Evolutionary conservation across 306 rosid genomes (phyloP), one percentile per base, ranked within the genome.

Genomic region (Castanea crenata): DNA sequence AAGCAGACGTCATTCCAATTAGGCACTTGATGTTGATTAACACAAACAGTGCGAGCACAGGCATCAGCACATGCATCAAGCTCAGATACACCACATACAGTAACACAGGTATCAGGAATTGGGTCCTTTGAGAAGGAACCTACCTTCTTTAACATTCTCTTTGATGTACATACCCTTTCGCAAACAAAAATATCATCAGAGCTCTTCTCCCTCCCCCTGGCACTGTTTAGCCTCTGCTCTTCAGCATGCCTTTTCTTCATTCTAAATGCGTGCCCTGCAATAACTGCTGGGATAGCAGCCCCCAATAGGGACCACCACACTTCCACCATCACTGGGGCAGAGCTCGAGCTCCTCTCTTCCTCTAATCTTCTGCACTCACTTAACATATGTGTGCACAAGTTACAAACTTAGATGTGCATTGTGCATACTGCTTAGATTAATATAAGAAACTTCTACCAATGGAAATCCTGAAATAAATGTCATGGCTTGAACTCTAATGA

Each of bases 41-140:
- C 97, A 35, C 97, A 94, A 21, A 94, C 99, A 16, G 97, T 91
- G 76, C 97, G 99, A 2, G 92, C 92, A 61, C 99, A 94, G 0
- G 99, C 99, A 84, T 94, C 99, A 4, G 97, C 94, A 59, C 97
- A 94, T 0, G 99, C 97, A 79, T 94, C 99, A 6, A 92, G 90
- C 84, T 92, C 95, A 15, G 99, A 94, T 5, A 92, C 92, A 69
- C 97, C 97, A 14, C 99, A 94, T 4, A 94, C 99, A 21, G 99
- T 94, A 62, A 92, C 97, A 51, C 99, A 94, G 3, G 97, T 94
- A 76, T 92, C 99, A 38, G 97, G 95, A 83, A 94, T 91, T 6
- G 99, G 97, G 72, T 94, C 99, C 88, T 94, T 94, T 2, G 99
- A 91, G 86, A 94, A 91, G 12, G 97, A 81, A 27, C 97, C 97